Percentiles rank a stretch among this genome's conserved stretches.
Evolutionary conservation across 306 rosid genomes (phyloP).

Genomic region (Herpetospermum pedunculosum): DNA sequence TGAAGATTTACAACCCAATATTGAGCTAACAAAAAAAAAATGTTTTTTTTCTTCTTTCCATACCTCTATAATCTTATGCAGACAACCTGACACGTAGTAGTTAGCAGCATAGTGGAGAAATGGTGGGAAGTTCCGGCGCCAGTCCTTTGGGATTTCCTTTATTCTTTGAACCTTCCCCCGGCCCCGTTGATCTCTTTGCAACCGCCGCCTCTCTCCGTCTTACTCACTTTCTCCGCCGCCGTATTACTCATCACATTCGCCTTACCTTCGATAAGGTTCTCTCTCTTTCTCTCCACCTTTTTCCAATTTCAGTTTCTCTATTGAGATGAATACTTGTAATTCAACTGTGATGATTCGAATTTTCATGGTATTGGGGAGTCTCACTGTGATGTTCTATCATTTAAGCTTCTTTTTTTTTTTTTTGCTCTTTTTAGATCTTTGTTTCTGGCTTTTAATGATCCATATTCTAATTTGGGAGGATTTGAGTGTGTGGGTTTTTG

Average conservation of each 20-base stretch:
- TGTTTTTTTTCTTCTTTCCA: too few relatives aligned
- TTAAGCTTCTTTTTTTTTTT: too few relatives aligned
- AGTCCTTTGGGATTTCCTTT: conserved; percentile 24
- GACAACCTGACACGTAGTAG: background rate
- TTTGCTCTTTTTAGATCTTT: too few relatives aligned
- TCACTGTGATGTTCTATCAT: too few relatives aligned
- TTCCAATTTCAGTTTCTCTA: background rate
- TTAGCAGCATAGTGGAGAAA: conserved; percentile 8
- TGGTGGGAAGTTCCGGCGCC: conserved; percentile 22
- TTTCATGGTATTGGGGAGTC: too few relatives aligned
- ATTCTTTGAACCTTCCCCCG: conserved; percentile 20
- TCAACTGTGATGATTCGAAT: background rate
- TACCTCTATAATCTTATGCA: too few relatives aligned
- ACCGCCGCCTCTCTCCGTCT: conserved; percentile 53
- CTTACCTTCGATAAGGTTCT: conserved; percentile 39
- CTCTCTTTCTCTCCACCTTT: background rate
- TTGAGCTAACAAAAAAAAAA: too few relatives aligned
- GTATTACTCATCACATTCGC: conserved; percentile 22
- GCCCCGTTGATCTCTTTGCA: conserved; percentile 27
- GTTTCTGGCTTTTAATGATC: too few relatives aligned
- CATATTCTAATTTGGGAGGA: too few relatives aligned
- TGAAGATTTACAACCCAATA: too few relatives aligned
- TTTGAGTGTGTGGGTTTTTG: too few relatives aligned
- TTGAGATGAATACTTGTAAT: background rate
- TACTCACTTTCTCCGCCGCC: conserved; percentile 33